Evolutionary conservation across 2,329 filamentous ascomycete species (phyloP).

Genomic region (Botrytis aclada): DNA sequence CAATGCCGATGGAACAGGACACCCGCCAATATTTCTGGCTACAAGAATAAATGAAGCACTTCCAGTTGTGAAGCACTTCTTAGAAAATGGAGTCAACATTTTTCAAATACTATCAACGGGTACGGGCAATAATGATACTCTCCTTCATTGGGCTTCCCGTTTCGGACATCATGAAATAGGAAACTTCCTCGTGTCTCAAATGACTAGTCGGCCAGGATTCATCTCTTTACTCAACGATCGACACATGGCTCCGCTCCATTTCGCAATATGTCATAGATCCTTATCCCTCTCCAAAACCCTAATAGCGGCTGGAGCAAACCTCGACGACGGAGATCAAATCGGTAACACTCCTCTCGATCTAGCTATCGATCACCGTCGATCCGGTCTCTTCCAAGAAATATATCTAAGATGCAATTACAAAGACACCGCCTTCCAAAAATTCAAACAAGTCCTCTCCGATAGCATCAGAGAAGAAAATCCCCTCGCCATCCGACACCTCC

Average conservation of each 20-base stretch:
- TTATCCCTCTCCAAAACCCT: neutral
- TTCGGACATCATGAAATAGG: conserved; percentile 11
- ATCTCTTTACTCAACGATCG: neutral
- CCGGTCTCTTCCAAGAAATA: neutral
- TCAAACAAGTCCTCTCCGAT: conserved; percentile 2
- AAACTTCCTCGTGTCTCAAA: conserved; percentile 5
- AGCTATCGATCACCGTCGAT: neutral
- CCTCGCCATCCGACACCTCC: neutral
- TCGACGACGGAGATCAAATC: neutral
- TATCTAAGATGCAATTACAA: neutral
- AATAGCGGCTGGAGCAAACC: conserved; percentile 2
- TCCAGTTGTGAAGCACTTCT: conserved; percentile 1
- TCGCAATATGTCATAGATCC: neutral
- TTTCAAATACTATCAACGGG: neutral
- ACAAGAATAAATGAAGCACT: neutral
- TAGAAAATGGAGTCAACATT: neutral
- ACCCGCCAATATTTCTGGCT: conserved; percentile 13
- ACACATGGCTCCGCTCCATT: conserved; percentile 5
- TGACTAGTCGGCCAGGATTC: conserved; percentile 3
- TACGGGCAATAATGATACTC: neutral
- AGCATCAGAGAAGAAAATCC: neutral
- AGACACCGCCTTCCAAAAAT: neutral
- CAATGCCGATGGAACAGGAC: neutral
- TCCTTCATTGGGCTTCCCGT: conserved; percentile 10
- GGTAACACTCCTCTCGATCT: neutral